phyloP scores from a whole-genome alignment of 768 basidiomycete genomes.

The Kondoa malvinella region DNA sequence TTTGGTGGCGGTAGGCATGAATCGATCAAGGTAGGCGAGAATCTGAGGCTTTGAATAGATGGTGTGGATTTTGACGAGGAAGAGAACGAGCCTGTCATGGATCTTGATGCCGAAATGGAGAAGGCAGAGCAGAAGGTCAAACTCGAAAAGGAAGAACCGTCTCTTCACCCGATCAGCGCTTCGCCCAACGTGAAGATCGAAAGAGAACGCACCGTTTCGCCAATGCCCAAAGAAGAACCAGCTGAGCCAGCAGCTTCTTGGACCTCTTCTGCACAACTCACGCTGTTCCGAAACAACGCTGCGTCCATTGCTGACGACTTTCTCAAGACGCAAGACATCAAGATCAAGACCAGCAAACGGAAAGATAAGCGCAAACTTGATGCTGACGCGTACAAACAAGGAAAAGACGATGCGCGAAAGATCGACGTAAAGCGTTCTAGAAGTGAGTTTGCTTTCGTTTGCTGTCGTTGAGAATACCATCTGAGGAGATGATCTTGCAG shows the following conservation, averaged over 20 bases:
- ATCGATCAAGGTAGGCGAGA: background rate
- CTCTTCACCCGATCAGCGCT: background rate
- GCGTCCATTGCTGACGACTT: slow-evolving; percentile 27
- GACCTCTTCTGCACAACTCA: slow-evolving; percentile 28
- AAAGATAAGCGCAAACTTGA: slow-evolving; percentile 23
- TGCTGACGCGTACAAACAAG: slow-evolving; percentile 28
- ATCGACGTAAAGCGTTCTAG: slow-evolving; percentile 28
- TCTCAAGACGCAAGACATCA: slow-evolving; percentile 23
- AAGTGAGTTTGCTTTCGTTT: too few relatives aligned
- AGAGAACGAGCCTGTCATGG: slow-evolving; percentile 10
- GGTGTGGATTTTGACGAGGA: slow-evolving; percentile 19
- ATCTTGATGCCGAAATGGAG: slow-evolving; percentile 20
- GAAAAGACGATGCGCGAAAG: slow-evolving; percentile 30
- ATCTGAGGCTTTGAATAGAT: background rate
- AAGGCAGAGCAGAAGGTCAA: slow-evolving; percentile 5
- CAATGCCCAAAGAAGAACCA: slow-evolving; percentile 17
- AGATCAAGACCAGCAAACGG: slow-evolving; percentile 24
- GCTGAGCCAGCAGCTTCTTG: slow-evolving; percentile 13
- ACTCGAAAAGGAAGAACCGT: background rate
- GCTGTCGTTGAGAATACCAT: too few relatives aligned
- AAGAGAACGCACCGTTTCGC: background rate
- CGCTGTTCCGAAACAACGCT: slow-evolving; percentile 27
- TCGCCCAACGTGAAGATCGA: background rate
- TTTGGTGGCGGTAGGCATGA: background rate
- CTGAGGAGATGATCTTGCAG: too few relatives aligned